A percentile compares a stretch with the other conserved stretches of the same genome.
These are phyloP conservation scores for Fusarium redolens DNA, from an alignment of 2,329 filamentous ascomycete genomes.

Conservation along the genomic window DNA sequence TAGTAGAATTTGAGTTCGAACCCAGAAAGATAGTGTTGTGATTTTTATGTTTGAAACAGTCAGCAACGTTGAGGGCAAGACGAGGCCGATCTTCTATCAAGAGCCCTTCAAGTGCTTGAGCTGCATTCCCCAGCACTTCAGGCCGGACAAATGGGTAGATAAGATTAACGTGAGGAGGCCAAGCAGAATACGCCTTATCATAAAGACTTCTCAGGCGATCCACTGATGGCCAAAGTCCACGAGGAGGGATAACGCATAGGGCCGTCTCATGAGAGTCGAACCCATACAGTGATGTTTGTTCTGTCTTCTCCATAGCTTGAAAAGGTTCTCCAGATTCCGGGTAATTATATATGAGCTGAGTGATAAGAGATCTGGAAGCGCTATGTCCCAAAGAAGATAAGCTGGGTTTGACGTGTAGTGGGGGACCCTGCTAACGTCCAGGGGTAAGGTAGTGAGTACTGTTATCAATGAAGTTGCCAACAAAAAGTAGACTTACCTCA, in stretches of 20 bases:
- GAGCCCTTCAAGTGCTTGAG: conserved; percentile 43
- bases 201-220: conserved; percentile 69
- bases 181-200: conserved; percentile 69
- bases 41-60: conserved; percentile 61
- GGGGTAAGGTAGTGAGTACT: not conserved
- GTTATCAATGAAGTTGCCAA: not conserved
- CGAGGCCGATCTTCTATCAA: conserved; percentile 18
- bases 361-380: not conserved
- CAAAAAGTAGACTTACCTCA: not conserved
- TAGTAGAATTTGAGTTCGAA: conserved; percentile 21
- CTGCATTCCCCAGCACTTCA: conserved; percentile 58
- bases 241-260: conserved; percentile 68
- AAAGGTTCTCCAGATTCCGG: not conserved
- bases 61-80: conserved; percentile 55
- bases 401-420: not conserved
- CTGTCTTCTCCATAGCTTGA: conserved; percentile 22
- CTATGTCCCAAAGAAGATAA: not conserved
- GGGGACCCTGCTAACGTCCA: not conserved
- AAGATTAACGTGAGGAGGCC: conserved; percentile 75
- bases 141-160: conserved; percentile 72
- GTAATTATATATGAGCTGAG: not conserved
- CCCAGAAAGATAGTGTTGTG: conserved; percentile 62
- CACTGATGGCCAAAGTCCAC: conserved; percentile 58
- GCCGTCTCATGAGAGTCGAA: conserved; percentile 66
- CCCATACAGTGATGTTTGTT: not conserved